Evolutionary conservation across 768 basidiomycete species (phyloP), one percentile per base, ranked within the genome.

Genomic region (Pulveroboletus sp.): DNA sequence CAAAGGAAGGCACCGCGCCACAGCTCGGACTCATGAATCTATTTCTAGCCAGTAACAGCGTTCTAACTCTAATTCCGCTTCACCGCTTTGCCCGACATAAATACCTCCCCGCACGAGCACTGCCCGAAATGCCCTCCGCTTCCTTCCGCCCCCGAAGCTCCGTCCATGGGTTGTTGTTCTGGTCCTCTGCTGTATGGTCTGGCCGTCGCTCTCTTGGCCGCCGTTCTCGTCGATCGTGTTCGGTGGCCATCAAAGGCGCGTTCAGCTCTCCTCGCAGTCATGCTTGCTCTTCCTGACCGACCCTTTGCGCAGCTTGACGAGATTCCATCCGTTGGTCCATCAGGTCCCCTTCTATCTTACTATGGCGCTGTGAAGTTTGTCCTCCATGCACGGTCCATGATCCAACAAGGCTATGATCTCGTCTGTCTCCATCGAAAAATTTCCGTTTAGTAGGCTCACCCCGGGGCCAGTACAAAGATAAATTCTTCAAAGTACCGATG

Each of bases 401-500:
- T 73, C 5, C 62, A 66, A 44, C 63, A 71, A 46, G 72, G 73
- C 5, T 74, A 72, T 53, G 60, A 58, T 31, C 63, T 64, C 53
- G 71, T 70, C 18, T 35, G 62, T 57, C 21, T 26, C 30, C 44
- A 28, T 37, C 33, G 46, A 28, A 18, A 21, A 27, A 30, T 35
- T 43, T 13, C 17, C 30, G 8, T 18, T 42, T 35, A 21, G 24
- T 39, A 41, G 33, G 38, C 63, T 69, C 44, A 67, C 43, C 42
- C 35, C 50, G 10, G 31, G 40, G 33, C 49, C 11, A 68, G 68
- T 14, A 68, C 53, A 69, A 68, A 46, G 62, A 63, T 36, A 61
- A 43, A 36, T 62, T 68, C 21, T 81, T 78, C 63, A 76, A 73
- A 59, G 64, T 80, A 5, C 63, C 78, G 0, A 65, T 65, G 38